Base-by-base conservation (phyloP, 352 stramenopile genomes). In the Thalassiosira hispida region DNA sequence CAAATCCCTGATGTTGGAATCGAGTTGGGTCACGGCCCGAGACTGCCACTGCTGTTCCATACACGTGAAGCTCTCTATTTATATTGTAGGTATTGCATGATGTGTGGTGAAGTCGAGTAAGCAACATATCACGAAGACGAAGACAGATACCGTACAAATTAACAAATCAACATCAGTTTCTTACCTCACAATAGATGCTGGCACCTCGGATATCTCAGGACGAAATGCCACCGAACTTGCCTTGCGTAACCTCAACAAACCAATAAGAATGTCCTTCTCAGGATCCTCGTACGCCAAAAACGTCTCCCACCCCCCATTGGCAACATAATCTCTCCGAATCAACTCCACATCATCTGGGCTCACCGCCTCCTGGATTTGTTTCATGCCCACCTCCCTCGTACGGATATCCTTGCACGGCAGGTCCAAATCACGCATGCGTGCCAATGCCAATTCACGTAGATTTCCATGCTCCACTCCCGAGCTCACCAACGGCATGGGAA, bases 1-100 rank as follows among this genome's bases (percentile, higher is more conserved):
- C 96, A 77, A 98, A 98, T 49, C 96, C 97, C 78, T 96, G 96
- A 89, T 98, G 96, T 84, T 98, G 96, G 87, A 98, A 98, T 63
- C 97, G 96, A 25, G 95, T 98, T 46, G 96, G 95, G 77, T 98
- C 96, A 52, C 96, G 88, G n/a, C 91, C 93, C 40, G 96, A 95
- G 5, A 98, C 90, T 20, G 96, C 95, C 27, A 98, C 96, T 23
- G 96, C 97, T 9, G 94, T 97, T n/a, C 97, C 97, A 81, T 99
- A 99, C 5, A 99, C 97, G 68, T 99, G 97, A 33, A 99, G 89
- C 87, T 97, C 69, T 76, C 85, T 64, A 86, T 29, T 29, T 47
- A 12, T 31, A 57, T 14, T 14, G 29, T 38, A 7, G 4, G 52
- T 29, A 27, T 23, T 20, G 11, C 52, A 53, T 47, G 33, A 31